phyloP scores from a whole-genome alignment of 345 rosid species.

The Gossypium thurberi region DNA sequence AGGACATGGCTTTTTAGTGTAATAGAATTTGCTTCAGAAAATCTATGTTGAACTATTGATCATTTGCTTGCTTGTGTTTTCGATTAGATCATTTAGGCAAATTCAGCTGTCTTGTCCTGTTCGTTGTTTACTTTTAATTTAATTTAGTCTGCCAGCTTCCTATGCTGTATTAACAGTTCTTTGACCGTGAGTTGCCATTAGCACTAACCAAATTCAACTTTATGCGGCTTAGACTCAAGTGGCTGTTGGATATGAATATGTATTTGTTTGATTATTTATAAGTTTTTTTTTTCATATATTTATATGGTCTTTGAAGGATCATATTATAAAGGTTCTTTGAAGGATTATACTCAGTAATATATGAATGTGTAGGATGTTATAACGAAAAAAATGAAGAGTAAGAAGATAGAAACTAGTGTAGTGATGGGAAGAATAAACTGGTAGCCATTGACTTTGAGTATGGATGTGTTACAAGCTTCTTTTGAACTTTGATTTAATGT shows the following conservation, averaged over 20 bases:
- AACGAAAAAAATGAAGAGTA: neutral
- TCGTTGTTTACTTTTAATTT: neutral
- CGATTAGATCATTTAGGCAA: neutral
- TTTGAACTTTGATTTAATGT: neutral
- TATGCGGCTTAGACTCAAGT: neutral
- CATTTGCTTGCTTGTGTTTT: neutral
- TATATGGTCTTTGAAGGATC: neutral
- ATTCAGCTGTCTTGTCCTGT: neutral
- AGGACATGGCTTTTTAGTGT: neutral
- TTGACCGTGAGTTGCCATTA: neutral
- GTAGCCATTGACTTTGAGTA: neutral
- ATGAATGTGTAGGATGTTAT: neutral
- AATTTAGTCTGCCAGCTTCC: neutral
- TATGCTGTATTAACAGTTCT: neutral
- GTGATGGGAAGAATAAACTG: neutral
- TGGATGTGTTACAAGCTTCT: neutral
- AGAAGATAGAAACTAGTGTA: neutral
- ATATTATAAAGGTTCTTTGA: neutral
- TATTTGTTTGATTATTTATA: neutral
- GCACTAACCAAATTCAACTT: neutral
- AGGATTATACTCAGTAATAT: neutral
- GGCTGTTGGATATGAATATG: neutral
- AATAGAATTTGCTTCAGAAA: neutral
- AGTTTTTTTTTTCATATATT: neutral
- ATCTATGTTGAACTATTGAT: neutral